Conservation (phyloP, 1,284 basidiomycete species). For the Coriolopsis trogii region DNA sequence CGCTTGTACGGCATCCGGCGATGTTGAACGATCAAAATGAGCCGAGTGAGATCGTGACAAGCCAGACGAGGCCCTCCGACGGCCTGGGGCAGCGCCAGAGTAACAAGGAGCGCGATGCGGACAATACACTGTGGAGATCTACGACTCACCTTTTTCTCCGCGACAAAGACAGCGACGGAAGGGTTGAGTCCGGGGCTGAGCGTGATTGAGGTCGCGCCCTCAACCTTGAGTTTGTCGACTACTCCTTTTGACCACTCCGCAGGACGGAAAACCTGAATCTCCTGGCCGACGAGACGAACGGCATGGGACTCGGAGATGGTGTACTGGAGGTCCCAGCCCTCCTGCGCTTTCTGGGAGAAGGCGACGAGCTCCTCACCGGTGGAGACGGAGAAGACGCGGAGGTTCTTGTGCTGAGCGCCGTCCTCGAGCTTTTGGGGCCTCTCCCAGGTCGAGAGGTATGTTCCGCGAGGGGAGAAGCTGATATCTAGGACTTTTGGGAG, state of each 20-base stretch:
- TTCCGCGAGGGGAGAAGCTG: slow-evolving; percentile 90
- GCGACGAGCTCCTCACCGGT: slow-evolving; percentile 81
- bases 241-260: slow-evolving; percentile 80
- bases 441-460: slow-evolving; percentile 94
- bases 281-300: slow-evolving; percentile 79
- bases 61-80: too few species aligned
- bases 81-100: not conserved
- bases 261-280: slow-evolving; percentile 89
- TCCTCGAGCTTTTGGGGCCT: slow-evolving; percentile 85
- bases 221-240: slow-evolving; percentile 80
- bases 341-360: slow-evolving; percentile 84
- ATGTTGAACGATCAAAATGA: too few species aligned
- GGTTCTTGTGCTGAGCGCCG: slow-evolving; percentile 84
- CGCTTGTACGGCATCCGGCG: too few species aligned
- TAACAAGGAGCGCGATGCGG: too few species aligned
- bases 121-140: too few species aligned
- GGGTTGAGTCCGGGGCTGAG: slow-evolving; percentile 86
- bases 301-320: slow-evolving; percentile 91
- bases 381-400: slow-evolving; percentile 81
- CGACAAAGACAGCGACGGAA: slow-evolving; percentile 86
- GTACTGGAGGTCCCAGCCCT: slow-evolving; percentile 90
- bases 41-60: too few species aligned
- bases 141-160: slow-evolving; percentile 83
- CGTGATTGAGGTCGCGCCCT: slow-evolving; percentile 76
- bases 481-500: slow-evolving; percentile 82